Evolutionary conservation across 2,329 filamentous ascomycete species (phyloP).

Genomic region (Leptodontidium sp.): DNA sequence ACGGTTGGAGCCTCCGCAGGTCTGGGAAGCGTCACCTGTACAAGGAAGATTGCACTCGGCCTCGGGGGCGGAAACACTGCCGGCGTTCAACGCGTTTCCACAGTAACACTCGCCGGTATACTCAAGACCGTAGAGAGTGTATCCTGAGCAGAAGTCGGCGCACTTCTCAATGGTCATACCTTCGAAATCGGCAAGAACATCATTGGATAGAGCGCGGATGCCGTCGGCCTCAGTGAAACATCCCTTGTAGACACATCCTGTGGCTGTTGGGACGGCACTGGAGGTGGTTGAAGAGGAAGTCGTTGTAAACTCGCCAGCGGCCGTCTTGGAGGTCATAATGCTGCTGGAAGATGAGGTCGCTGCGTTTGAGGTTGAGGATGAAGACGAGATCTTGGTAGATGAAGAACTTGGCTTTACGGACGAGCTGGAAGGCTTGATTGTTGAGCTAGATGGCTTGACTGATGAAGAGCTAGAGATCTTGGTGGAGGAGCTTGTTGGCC

Average conservation of each 20-base stretch:
- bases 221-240: conserved; percentile 42
- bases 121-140: conserved; percentile 48
- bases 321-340: conserved; percentile 7
- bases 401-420: conserved; percentile 14
- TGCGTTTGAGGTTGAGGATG: neutral
- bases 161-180: conserved; percentile 25
- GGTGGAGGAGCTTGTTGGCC: conserved; percentile 11
- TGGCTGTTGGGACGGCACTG: conserved; percentile 11
- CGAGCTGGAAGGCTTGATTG: conserved; percentile 5
- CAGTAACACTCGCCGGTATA: conserved; percentile 47
- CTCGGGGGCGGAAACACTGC: conserved; percentile 11
- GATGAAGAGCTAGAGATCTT: conserved; percentile 24
- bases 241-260: conserved; percentile 33
- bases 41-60: conserved; percentile 25
- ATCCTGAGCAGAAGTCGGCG: conserved; percentile 37
- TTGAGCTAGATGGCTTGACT: neutral
- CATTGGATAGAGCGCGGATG: conserved; percentile 35
- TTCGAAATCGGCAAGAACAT: conserved; percentile 13
- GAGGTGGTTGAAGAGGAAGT: conserved; percentile 4
- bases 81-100: conserved; percentile 35
- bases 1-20: conserved; percentile 35
- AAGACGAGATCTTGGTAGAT: neutral
- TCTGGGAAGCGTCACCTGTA: conserved; percentile 17
- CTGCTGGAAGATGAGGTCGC: conserved; percentile 7
- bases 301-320: conserved; percentile 10